Conservation (phyloP, 768 basidiomycete genomes). For the Lepiota brunneoincarnata region DNA sequence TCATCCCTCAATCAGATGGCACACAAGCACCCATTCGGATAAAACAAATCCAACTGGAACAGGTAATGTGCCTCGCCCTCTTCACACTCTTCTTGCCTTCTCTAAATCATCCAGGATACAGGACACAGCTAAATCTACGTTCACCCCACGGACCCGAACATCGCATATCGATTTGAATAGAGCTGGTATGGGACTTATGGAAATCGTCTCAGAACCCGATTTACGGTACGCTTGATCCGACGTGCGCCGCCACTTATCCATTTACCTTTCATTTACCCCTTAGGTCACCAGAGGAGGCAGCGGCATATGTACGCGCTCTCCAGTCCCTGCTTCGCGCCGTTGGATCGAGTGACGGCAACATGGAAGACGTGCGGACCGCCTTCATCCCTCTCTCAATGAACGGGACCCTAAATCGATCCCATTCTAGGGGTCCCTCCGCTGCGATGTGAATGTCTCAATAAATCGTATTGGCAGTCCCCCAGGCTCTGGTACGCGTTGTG, state of each 20-base stretch:
- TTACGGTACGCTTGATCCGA: conserved; percentile 48
- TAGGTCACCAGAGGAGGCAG: conserved; percentile 86
- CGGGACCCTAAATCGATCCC: background rate
- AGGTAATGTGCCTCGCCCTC: conserved; percentile 45
- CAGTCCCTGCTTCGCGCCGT: conserved; percentile 80
- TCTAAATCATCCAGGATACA: conserved; percentile 25
- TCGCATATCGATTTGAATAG: conserved; percentile 86
- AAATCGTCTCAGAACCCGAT: conserved; percentile 95
- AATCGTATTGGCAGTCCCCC: conserved; percentile 59
- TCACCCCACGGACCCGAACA: conserved; percentile 43
- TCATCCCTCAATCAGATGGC: conserved; percentile 40
- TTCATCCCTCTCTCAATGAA: background rate
- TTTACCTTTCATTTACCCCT: conserved; percentile 23
- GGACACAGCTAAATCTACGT: conserved; percentile 91
- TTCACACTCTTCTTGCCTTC: background rate
- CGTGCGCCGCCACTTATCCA: background rate
- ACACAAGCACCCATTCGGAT: conserved; percentile 47
- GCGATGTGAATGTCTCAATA: conserved; percentile 94
- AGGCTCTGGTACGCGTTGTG: conserved; percentile 73
- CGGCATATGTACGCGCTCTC: conserved; percentile 77
- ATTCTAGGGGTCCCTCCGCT: conserved; percentile 83
- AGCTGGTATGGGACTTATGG: conserved; percentile 87
- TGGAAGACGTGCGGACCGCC: conserved; percentile 77
- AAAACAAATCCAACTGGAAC: conserved; percentile 94
- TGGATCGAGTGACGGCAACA: conserved; percentile 91